Conservation (phyloP, 345 rosid species). For the Eucalyptus curtisii region DNA sequence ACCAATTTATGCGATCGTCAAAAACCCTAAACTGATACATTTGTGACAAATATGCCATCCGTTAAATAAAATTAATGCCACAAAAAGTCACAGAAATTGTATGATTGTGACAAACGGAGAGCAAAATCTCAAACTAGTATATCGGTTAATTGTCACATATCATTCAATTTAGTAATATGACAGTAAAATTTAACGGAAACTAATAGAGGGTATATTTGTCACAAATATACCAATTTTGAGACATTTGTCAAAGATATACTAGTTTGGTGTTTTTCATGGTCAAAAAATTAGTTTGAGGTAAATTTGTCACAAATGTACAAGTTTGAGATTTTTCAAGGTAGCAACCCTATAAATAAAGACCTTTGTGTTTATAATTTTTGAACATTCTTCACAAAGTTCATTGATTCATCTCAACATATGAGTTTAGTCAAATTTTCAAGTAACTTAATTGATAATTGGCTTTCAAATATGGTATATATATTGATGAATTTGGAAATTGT, state of each 20-base stretch:
- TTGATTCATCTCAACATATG: background rate
- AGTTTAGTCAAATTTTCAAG: background rate
- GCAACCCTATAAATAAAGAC: background rate
- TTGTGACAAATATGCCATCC: too few relatives aligned
- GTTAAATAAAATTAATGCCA: too few relatives aligned
- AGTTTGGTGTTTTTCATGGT: accelerated
- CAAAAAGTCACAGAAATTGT: too few relatives aligned
- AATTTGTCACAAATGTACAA: accelerated
- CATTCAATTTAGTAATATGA: too few relatives aligned
- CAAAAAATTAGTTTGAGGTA: too few relatives aligned
- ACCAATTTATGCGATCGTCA: too few relatives aligned
- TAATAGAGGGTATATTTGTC: accelerated
- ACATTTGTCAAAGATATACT: too few relatives aligned
- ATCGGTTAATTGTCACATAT: too few relatives aligned
- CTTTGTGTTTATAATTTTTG: background rate
- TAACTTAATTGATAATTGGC: background rate
- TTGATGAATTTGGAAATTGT: background rate
- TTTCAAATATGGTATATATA: background rate
- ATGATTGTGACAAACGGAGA: accelerated
- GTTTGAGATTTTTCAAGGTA: accelerated
- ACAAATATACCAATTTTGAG: accelerated
- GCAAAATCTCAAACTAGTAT: too few relatives aligned
- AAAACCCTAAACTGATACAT: too few relatives aligned
- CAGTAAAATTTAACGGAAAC: too few relatives aligned
- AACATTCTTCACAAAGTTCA: background rate